These are phyloP conservation scores for Monascus ruber DNA, from an alignment of 2,329 filamentous ascomycete species.

Conservation along the genomic window DNA sequence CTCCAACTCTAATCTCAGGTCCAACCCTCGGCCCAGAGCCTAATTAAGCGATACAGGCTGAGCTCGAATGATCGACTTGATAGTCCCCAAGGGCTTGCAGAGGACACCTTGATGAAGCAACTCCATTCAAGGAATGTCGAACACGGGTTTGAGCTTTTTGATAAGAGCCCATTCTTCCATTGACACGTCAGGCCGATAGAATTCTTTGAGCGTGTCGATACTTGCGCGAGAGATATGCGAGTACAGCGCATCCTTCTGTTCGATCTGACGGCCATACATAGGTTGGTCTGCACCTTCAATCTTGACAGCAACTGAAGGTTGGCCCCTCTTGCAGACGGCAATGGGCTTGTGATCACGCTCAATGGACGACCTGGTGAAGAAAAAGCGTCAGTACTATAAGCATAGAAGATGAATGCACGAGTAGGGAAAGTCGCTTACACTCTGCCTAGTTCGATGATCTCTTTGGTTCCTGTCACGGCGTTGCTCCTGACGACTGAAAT, in stretches of 20 bases:
- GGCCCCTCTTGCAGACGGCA: conserved; percentile 81
- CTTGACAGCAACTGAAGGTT: conserved; percentile 96
- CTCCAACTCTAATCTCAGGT: too few relatives aligned
- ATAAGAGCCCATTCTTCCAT: conserved; percentile 94
- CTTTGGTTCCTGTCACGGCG: conserved; percentile 65
- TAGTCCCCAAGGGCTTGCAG: too few relatives aligned
- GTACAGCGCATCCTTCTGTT: conserved; percentile 82
- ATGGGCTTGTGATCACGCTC: conserved; percentile 97
- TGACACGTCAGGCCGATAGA: conserved; percentile 74
- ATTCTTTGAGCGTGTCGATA: conserved; percentile 94
- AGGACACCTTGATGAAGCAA: neutral
- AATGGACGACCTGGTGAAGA: conserved; percentile 62
- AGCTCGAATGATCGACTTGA: too few relatives aligned
- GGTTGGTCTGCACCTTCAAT: conserved; percentile 92
- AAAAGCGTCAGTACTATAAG: conserved; percentile 10
- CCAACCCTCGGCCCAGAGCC: too few relatives aligned
- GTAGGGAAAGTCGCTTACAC: conserved; percentile 53
- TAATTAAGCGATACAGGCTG: too few relatives aligned
- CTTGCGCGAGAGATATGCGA: conserved; percentile 74
- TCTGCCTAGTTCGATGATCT: conserved; percentile 75
- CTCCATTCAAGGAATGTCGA: conserved; percentile 63
- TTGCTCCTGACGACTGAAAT: conserved; percentile 80
- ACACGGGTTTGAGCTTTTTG: conserved; percentile 87
- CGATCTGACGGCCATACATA: conserved; percentile 84
- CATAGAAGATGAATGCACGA: conserved; percentile 1